phyloP scores from a whole-genome alignment of 2,329 filamentous ascomycete species.

The Scedosporium boydii region DNA sequence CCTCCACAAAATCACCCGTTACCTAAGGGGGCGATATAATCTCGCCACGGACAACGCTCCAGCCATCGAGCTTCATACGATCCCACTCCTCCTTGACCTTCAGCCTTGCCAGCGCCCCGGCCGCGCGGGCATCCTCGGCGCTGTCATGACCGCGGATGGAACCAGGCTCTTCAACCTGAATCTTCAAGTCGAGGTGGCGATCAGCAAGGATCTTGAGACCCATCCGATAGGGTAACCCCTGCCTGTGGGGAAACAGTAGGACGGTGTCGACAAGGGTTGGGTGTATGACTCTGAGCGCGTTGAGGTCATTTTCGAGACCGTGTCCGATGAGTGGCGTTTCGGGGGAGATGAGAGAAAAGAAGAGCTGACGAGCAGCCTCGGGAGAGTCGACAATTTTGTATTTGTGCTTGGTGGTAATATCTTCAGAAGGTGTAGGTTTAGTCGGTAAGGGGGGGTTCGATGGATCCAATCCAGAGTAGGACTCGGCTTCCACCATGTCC shows the following conservation, averaged over 20 bases:
- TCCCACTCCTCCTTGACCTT: slow-evolving; percentile 65
- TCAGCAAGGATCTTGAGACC: slow-evolving; percentile 68
- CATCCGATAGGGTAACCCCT: slow-evolving; percentile 67
- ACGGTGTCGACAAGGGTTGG: slow-evolving; percentile 79
- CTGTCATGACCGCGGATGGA: slow-evolving; percentile 69
- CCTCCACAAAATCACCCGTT: not conserved
- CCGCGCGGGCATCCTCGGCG: slow-evolving; percentile 80
- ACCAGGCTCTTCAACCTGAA: slow-evolving; percentile 56
- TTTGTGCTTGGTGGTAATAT: slow-evolving; percentile 22
- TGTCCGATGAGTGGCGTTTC: slow-evolving; percentile 83
- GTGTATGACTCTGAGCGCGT: slow-evolving; percentile 74
- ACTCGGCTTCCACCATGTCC: slow-evolving; percentile 60
- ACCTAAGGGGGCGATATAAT: slow-evolving; percentile 28
- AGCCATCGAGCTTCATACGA: slow-evolving; percentile 55
- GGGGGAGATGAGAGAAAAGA: slow-evolving; percentile 68
- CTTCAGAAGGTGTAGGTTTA: slow-evolving; percentile 13
- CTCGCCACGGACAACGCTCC: slow-evolving; percentile 45
- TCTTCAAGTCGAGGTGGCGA: slow-evolving; percentile 60
- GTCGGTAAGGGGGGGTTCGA: slow-evolving; percentile 14
- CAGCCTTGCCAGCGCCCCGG: slow-evolving; percentile 72
- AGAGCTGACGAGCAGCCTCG: slow-evolving; percentile 60
- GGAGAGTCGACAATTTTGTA: slow-evolving; percentile 72
- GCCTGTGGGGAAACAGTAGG: slow-evolving; percentile 69
- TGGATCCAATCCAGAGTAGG: slow-evolving; percentile 31
- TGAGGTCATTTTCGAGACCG: slow-evolving; percentile 91